These are phyloP conservation scores for Delitschia confertaspora DNA, from an alignment of 495 filamentous ascomycete species.

Conservation along the genomic window DNA sequence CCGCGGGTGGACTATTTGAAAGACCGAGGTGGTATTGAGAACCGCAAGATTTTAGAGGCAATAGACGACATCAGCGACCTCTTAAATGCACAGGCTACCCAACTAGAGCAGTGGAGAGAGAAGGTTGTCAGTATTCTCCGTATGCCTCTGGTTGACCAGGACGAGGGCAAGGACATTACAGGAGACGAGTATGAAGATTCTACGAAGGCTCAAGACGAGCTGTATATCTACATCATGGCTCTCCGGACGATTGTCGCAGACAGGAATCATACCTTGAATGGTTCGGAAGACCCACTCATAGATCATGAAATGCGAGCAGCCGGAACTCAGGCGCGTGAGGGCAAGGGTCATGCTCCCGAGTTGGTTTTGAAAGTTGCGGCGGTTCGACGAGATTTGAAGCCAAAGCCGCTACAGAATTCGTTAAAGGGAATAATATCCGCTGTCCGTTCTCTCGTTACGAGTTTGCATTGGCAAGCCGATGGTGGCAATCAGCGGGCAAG, in stretches of 20 bases:
- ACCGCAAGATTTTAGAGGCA: conserved; percentile 46
- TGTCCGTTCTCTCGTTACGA: conserved; percentile 52
- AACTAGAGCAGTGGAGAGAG: conserved; percentile 65
- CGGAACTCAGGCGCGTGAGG: conserved; percentile 46
- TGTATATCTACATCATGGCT: conserved; percentile 74
- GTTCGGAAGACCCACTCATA: conserved; percentile 66
- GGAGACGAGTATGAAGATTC: conserved; percentile 86
- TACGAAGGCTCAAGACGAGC: conserved; percentile 73
- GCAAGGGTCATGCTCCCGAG: conserved; percentile 62
- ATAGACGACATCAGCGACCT: conserved; percentile 45
- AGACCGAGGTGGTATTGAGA: conserved; percentile 53
- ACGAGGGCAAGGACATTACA: conserved; percentile 59
- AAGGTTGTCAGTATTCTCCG: conserved; percentile 60
- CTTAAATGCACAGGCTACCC: conserved; percentile 59
- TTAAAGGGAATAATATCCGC: conserved; percentile 60
- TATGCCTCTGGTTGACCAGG: conserved; percentile 72
- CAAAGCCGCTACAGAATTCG: conserved; percentile 49
- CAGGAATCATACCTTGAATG: conserved; percentile 64
- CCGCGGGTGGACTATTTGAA: conserved; percentile 48
- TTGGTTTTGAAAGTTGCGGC: conserved; percentile 55
- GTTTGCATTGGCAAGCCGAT: conserved; percentile 53
- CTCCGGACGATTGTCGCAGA: conserved; percentile 69
- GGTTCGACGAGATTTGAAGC: conserved; percentile 48
- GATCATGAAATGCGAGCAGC: conserved; percentile 61
- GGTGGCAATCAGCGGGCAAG: conserved; percentile 53